Percentiles rank a stretch among this genome's conserved stretches.
Evolutionary conservation across 1,284 basidiomycete species (phyloP).

Genomic region (Moesziomyces globuligerus): DNA sequence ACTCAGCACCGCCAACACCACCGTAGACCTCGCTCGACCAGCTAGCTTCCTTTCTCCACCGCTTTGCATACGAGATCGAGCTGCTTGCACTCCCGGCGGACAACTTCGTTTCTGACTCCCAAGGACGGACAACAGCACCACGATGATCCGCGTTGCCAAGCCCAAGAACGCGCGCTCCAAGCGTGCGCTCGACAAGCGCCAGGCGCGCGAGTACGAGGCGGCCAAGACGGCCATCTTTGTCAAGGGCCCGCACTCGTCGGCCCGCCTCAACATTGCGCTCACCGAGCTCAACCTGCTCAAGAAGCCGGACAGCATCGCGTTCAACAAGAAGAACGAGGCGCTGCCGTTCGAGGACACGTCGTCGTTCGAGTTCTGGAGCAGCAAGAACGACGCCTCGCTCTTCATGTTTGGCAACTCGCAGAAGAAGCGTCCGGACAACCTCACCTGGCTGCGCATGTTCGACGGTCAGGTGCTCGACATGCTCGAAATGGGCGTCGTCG

Average conservation of each 20-base stretch:
- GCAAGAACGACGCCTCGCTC: constrained; percentile 93
- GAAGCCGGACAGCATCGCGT: constrained; percentile 78
- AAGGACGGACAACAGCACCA: too few species aligned
- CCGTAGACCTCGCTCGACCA: too few species aligned
- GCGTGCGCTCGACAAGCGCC: constrained; percentile 84
- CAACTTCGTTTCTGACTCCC: too few species aligned
- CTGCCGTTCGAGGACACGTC: constrained; percentile 84
- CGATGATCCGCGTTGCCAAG: constrained; percentile 71
- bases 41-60: too few species aligned
- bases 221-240: constrained; percentile 87
- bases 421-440: constrained; percentile 91
- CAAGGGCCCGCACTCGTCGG: constrained; percentile 84
- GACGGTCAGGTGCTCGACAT: constrained; percentile 90
- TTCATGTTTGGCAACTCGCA: constrained; percentile 90
- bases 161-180: constrained; percentile 98
- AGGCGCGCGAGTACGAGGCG: constrained; percentile 85
- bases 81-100: too few species aligned
- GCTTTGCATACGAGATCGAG: too few species aligned
- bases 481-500: constrained; percentile 89
- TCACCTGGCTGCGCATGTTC: constrained; percentile 88
- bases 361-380: constrained; percentile 90
- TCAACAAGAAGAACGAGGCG: constrained; percentile 92
- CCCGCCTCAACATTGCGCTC: constrained; percentile 82
- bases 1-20: too few species aligned
- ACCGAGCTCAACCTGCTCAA: constrained; percentile 73